Conservation (phyloP, 1,139 yeast genomes). For the Diutina ranongensis region DNA sequence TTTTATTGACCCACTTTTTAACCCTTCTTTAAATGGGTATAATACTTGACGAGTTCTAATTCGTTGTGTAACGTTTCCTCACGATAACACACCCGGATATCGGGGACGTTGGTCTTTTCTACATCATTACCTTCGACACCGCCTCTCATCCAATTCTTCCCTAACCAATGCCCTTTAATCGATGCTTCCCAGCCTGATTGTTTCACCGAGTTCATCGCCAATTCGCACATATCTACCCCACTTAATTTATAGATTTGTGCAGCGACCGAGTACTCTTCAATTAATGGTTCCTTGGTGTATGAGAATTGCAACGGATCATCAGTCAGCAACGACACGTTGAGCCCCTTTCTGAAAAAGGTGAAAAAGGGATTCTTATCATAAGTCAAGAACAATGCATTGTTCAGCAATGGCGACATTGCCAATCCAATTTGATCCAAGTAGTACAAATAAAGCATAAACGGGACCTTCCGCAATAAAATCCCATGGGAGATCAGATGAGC, state of each 20-base stretch:
- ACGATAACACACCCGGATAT: constrained; percentile 71
- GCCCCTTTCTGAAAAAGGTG: constrained; percentile 79
- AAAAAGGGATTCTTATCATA: constrained; percentile 93
- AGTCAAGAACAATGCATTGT: constrained; percentile 89
- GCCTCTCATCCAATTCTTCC: constrained; percentile 46
- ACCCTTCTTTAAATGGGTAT: too few relatives aligned
- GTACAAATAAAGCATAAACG: constrained; percentile 86
- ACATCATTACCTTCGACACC: constrained; percentile 79
- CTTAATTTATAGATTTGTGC: constrained; percentile 93
- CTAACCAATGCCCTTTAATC: constrained; percentile 88
- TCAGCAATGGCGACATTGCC: constrained; percentile 98
- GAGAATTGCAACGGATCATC: constrained; percentile 71
- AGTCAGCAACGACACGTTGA: constrained; percentile 87
- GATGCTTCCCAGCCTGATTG: constrained; percentile 89
- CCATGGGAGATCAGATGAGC: constrained; percentile 96
- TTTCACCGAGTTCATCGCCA: constrained; percentile 68
- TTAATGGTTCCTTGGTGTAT: constrained; percentile 93
- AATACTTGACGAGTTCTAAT: constrained; percentile 55
- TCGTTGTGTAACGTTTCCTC: constrained; percentile 74
- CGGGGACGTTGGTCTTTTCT: constrained; percentile 92
- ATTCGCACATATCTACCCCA: constrained; percentile 95
- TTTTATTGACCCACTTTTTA: too few relatives aligned
- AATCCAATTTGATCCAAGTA: constrained; percentile 91
- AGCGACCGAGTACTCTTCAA: constrained; percentile 95
- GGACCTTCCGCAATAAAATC: constrained; percentile 80